Evolutionary conservation across 1,284 basidiomycete genomes (phyloP).

Genomic region (Ceratobasidium theobromae): DNA sequence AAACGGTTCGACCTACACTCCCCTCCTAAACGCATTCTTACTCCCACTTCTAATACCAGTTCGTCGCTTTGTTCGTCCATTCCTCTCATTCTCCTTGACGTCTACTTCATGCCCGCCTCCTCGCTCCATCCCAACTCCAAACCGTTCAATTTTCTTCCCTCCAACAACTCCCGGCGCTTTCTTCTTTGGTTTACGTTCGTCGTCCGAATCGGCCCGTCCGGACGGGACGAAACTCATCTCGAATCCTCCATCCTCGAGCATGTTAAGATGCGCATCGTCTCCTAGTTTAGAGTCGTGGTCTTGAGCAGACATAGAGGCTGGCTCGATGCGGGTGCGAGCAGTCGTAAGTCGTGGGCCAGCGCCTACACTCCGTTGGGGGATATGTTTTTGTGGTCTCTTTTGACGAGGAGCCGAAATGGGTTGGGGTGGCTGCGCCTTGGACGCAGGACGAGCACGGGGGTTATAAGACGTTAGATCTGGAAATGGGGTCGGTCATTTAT

Average conservation of each 20-base stretch:
- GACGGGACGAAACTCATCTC: slow-evolving; percentile 35
- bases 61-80: slow-evolving; percentile 69
- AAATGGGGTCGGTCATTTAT: neutral
- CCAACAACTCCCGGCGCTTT: slow-evolving; percentile 43
- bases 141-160: slow-evolving; percentile 70
- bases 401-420: slow-evolving; percentile 21
- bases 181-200: slow-evolving; percentile 43
- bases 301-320: too few relatives aligned
- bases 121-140: slow-evolving; percentile 85
- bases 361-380: slow-evolving; percentile 42
- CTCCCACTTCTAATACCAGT: slow-evolving; percentile 79
- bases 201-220: slow-evolving; percentile 31
- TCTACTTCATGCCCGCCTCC: slow-evolving; percentile 51
- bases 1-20: too few relatives aligned
- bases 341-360: slow-evolving; percentile 52
- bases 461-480: slow-evolving; percentile 41
- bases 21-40: slow-evolving; percentile 72
- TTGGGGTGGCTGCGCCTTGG: slow-evolving; percentile 22
- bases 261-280: slow-evolving; percentile 32
- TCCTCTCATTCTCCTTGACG: slow-evolving; percentile 51
- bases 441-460: slow-evolving; percentile 40
- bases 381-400: too few relatives aligned
- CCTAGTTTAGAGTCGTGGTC: slow-evolving; percentile 35
- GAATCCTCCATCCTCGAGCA: slow-evolving; percentile 23
- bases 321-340: slow-evolving; percentile 47